These are phyloP conservation scores for Podospora pseudoanserina DNA, from an alignment of 495 filamentous ascomycete genomes.

Conservation along the genomic window DNA sequence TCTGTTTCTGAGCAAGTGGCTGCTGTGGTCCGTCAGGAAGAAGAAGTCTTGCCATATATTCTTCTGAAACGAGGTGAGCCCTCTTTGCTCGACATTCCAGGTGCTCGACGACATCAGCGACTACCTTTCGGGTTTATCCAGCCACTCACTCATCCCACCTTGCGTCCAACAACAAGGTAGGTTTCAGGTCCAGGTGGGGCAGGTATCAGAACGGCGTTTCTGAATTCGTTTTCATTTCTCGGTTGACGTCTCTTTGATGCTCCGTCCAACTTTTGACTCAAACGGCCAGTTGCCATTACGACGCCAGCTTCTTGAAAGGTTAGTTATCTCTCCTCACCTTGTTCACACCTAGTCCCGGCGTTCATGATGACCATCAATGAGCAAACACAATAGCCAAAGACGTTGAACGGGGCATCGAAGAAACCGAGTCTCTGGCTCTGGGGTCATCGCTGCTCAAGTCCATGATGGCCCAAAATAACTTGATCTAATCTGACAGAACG, in stretches of 20 bases:
- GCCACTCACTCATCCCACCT: background rate
- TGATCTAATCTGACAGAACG: slow-evolving; percentile 53
- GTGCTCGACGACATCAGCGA: background rate
- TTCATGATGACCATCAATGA: slow-evolving; percentile 46
- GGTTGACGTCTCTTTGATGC: background rate
- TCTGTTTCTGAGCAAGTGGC: background rate
- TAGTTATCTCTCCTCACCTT: background rate
- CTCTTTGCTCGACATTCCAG: background rate
- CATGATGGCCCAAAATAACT: slow-evolving; percentile 46
- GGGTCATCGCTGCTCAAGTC: slow-evolving; percentile 50
- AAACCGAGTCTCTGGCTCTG: slow-evolving; percentile 44
- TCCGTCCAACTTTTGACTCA: background rate
- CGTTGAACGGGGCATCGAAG: slow-evolving; percentile 34
- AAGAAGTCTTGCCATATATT: too few species aligned
- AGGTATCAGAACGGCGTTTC: background rate
- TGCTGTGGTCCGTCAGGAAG: background rate
- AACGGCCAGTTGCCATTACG: background rate
- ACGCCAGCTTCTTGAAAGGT: background rate
- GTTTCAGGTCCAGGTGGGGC: background rate
- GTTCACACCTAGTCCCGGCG: background rate
- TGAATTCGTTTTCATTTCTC: background rate
- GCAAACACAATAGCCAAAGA: slow-evolving; percentile 40
- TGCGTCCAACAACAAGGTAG: background rate
- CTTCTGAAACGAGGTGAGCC: too few species aligned
- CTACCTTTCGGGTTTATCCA: background rate